A percentile compares a stretch with the other conserved stretches of the same genome.
Evolutionary conservation across 371 early-diverging fungal species (phyloP).

Genomic region (Saksenaea oblongispora): DNA sequence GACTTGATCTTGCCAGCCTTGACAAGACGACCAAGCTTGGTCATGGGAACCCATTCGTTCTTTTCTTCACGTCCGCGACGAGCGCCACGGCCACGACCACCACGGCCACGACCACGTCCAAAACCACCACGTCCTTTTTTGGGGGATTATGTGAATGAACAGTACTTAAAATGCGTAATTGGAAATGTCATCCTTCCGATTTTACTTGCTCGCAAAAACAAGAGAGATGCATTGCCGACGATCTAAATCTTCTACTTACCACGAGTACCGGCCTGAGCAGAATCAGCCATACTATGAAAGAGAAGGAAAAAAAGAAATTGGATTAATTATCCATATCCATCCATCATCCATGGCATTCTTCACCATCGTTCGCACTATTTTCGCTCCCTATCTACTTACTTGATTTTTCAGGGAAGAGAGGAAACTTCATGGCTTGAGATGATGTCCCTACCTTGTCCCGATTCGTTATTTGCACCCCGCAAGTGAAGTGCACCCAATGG

Average conservation of each 20-base stretch:
- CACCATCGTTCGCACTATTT: background rate
- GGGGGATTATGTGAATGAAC: background rate
- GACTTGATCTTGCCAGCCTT: constrained; percentile 86
- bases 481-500: too few relatives aligned
- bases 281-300: constrained; percentile 48
- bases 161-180: background rate
- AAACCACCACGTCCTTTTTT: constrained; percentile 67
- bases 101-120: constrained; percentile 79
- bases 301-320: background rate
- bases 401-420: constrained; percentile 6
- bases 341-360: background rate
- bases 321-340: constrained; percentile 1
- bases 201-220: background rate
- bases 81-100: constrained; percentile 75
- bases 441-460: background rate
- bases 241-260: background rate
- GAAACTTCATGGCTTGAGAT: constrained; percentile 5
- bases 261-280: constrained; percentile 49
- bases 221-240: constrained; percentile 19
- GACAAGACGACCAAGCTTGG: constrained; percentile 95
- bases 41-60: constrained; percentile 89
- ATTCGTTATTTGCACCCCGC: too few relatives aligned
- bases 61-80: constrained; percentile 83
- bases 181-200: background rate
- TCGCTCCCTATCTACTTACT: background rate